These are phyloP conservation scores for Cyberlindnera samutprakarnensis DNA, from an alignment of 805 yeast genomes.

Conservation along the genomic window DNA sequence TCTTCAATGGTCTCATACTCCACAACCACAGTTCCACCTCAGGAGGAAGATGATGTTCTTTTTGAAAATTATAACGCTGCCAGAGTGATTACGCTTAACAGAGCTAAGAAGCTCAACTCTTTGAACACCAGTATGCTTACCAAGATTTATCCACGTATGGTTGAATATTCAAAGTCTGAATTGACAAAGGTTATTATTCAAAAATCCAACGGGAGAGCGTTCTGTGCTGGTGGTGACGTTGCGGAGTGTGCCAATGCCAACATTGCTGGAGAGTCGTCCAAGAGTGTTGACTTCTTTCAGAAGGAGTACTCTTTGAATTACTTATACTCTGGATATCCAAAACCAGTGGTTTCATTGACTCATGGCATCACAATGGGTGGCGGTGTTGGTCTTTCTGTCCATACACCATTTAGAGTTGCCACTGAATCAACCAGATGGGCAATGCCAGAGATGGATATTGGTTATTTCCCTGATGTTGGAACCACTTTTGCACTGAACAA, in stretches of 20 bases:
- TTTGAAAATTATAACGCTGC: constrained; percentile 57
- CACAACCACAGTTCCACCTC: neutral
- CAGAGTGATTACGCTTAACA: constrained; percentile 67
- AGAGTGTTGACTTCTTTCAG: constrained; percentile 62
- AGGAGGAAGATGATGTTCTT: constrained; percentile 43
- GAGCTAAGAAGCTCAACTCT: constrained; percentile 81
- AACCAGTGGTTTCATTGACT: constrained; percentile 81
- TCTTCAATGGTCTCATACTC: constrained; percentile 1
- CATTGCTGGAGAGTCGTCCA: constrained; percentile 33
- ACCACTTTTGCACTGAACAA: constrained; percentile 83
- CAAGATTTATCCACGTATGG: constrained; percentile 61
- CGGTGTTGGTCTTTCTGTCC: constrained; percentile 88
- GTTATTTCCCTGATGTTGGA: constrained; percentile 95
- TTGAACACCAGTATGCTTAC: constrained; percentile 69
- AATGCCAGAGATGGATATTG: constrained; percentile 98
- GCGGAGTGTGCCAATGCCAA: constrained; percentile 66
- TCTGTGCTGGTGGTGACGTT: constrained; percentile 97
- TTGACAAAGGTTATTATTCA: constrained; percentile 60
- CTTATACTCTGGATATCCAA: constrained; percentile 70
- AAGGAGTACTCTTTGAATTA: constrained; percentile 78
- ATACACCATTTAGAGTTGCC: constrained; percentile 89
- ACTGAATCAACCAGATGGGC: constrained; percentile 87
- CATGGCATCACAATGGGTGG: constrained; percentile 98
- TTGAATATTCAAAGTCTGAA: constrained; percentile 68
- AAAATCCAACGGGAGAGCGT: constrained; percentile 51